Conservation (phyloP, 768 basidiomycete genomes). For the Termitomyces sp. region DNA sequence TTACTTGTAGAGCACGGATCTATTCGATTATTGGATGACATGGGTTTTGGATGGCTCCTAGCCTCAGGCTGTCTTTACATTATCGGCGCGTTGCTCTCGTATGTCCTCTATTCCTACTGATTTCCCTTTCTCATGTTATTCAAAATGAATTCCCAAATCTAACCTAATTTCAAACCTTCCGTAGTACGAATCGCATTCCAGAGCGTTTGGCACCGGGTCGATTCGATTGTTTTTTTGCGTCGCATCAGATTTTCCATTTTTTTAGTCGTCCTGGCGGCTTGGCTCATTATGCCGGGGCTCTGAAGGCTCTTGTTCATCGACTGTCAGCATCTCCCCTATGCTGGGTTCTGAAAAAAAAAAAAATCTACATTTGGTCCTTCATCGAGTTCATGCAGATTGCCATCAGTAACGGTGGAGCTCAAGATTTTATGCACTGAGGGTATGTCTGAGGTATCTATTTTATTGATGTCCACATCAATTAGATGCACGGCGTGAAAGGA, state of each 20-base stretch:
- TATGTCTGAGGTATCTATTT: neutral
- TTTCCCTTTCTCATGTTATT: neutral
- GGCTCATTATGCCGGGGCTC: conserved; percentile 54
- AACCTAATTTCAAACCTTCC: conserved; percentile 13
- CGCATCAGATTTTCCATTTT: conserved; percentile 91
- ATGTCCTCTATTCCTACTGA: conserved; percentile 30
- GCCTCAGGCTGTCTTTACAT: conserved; percentile 73
- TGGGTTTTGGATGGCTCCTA: conserved; percentile 70
- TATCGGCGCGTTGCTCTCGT: conserved; percentile 77
- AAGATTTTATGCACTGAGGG: neutral
- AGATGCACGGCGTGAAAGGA: neutral
- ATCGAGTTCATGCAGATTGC: neutral
- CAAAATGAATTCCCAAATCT: too few species aligned
- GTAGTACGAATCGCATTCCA: conserved; percentile 78
- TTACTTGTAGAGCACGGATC: conserved; percentile 54
- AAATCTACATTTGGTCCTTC: neutral
- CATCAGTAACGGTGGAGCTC: neutral
- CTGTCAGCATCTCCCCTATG: conserved; percentile 33
- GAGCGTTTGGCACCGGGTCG: conserved; percentile 69
- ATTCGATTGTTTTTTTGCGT: conserved; percentile 75
- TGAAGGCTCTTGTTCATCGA: conserved; percentile 54
- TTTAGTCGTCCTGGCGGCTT: conserved; percentile 71
- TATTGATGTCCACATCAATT: neutral
- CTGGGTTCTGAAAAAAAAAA: conserved; percentile 1
- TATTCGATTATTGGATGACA: conserved; percentile 43